Evolutionary conservation across 306 rosid species (phyloP), one percentile per base, ranked within the genome.

Genomic region (Castanea sativa): DNA sequence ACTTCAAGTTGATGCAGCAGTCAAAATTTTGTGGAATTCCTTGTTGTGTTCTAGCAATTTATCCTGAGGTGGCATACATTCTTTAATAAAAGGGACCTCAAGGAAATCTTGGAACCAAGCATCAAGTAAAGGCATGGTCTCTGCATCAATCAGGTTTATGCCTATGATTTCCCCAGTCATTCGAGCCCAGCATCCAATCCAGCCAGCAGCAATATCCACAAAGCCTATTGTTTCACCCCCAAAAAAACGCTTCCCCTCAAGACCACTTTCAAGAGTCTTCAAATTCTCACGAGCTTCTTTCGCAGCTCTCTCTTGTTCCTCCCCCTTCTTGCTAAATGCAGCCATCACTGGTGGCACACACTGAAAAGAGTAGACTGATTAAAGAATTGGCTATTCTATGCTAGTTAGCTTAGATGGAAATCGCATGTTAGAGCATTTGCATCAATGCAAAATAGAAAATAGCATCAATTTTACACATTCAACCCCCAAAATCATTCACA

Each of bases 171-270:
- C 87, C 80, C 80, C 91, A 5, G 70, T 29, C 5, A 73, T n/a
- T 69, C 69, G 71, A 75, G 67, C 74, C 85, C 87, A 78, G 38
- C 6, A 2, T 82, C 81, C 90, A 55, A 87, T 74, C 87, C 83
- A 87, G 38, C 86, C 87, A 55, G 68, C 80, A 33, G 82, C 87
- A 83, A 88, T 79, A 77, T 84, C 88, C 71, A 78, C 71, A 23
- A 84, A 88, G 52, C 90, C 89, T 65, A 90, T 56, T 9, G 70
- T 76, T 68, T 82, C 89, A 30, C 88, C 93, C 71, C 91, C 85
- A 58, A 85, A 85, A 74, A 60, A 85, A 9, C 3, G 76, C 23
- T 86, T 84, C 65, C 80, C 83, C 72, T 64, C 81, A 21, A 86
- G 80, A 12, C 77, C 90, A 78, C 78, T 74, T 76, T 86, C 88